A percentile compares a stretch with the other conserved stretches of the same genome.
Conservation (phyloP, 306 rosid genomes). For the Delonix regia region DNA sequence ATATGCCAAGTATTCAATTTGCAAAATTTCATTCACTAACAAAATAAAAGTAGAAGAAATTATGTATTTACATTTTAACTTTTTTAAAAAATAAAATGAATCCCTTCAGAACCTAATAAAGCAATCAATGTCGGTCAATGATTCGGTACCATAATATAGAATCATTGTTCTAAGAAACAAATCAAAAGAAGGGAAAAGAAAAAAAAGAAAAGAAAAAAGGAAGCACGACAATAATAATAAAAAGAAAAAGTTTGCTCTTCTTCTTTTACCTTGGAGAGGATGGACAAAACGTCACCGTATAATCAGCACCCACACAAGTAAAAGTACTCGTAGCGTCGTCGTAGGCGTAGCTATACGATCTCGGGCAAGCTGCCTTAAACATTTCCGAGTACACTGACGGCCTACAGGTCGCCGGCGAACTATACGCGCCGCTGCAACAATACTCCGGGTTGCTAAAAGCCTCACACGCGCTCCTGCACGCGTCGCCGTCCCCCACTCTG, state of each 20-base stretch:
- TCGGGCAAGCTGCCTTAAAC: conserved; percentile 84
- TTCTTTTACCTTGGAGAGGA: conserved; percentile 62
- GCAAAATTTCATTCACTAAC: too few species aligned
- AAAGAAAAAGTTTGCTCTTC: not conserved
- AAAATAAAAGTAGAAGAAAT: not conserved
- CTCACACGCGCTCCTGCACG: conserved; percentile 97
- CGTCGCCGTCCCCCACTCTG: conserved; percentile 64
- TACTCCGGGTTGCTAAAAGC: conserved; percentile 91
- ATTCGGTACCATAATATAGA: not conserved
- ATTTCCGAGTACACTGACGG: conserved; percentile 80
- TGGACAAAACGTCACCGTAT: conserved; percentile 82
- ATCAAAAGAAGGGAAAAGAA: not conserved
- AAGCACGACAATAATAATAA: not conserved
- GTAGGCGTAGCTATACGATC: conserved; percentile 88
- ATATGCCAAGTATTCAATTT: too few species aligned
- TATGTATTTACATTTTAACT: not conserved
- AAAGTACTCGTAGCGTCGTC: conserved; percentile 88
- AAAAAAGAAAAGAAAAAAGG: not conserved
- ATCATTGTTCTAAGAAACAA: not conserved
- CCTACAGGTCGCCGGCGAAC: conserved; percentile 67
- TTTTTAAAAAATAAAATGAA: not conserved
- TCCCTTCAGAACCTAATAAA: not conserved
- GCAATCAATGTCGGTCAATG: not conserved
- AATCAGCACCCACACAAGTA: conserved; percentile 83
- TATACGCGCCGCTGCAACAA: conserved; percentile 79